Percentiles rank a stretch among this genome's conserved stretches.
Evolutionary conservation across 257 asterid species (phyloP).

Genomic region (Gentiana straminea): DNA sequence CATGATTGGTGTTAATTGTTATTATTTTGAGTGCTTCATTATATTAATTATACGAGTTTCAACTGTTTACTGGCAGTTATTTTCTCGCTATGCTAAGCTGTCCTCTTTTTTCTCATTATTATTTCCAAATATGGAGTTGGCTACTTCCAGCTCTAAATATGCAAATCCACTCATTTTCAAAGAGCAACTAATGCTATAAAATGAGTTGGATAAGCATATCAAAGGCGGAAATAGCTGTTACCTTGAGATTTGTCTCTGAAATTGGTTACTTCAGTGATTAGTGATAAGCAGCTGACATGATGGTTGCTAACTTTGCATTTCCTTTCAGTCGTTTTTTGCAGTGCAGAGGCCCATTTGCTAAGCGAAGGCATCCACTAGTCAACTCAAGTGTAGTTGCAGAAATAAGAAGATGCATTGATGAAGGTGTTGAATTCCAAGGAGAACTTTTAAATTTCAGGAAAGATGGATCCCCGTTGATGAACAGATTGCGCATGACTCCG

Average conservation of each 20-base stretch:
- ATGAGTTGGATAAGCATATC: not conserved
- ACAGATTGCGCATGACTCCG: constrained; percentile 41
- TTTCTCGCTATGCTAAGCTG: not conserved
- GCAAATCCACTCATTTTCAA: too few species aligned
- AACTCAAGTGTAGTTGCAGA: constrained; percentile 32
- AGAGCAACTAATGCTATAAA: too few species aligned
- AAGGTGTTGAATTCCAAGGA: constrained; percentile 44
- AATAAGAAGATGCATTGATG: constrained; percentile 38
- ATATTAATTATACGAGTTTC: too few species aligned
- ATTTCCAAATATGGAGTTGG: too few species aligned
- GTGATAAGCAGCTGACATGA: not conserved
- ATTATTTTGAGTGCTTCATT: too few species aligned
- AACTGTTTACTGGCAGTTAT: too few species aligned
- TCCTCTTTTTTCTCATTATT: too few species aligned
- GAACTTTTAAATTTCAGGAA: constrained; percentile 43
- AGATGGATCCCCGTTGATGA: constrained; percentile 48
- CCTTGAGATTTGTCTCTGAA: not conserved
- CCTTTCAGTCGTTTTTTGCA: constrained; percentile 43
- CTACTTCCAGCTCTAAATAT: too few species aligned
- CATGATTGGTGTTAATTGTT: too few species aligned
- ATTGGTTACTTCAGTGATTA: not conserved
- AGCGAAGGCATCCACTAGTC: constrained; percentile 46
- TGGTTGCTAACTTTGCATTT: constrained; percentile 1
- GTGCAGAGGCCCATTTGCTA: constrained; percentile 44
- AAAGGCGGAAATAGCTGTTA: not conserved